A percentile compares a stretch with the other conserved stretches of the same genome.
These are phyloP conservation scores for Bryum argenteum DNA, from an alignment of 225 moss, liverwort and hornwort species.

Conservation along the genomic window DNA sequence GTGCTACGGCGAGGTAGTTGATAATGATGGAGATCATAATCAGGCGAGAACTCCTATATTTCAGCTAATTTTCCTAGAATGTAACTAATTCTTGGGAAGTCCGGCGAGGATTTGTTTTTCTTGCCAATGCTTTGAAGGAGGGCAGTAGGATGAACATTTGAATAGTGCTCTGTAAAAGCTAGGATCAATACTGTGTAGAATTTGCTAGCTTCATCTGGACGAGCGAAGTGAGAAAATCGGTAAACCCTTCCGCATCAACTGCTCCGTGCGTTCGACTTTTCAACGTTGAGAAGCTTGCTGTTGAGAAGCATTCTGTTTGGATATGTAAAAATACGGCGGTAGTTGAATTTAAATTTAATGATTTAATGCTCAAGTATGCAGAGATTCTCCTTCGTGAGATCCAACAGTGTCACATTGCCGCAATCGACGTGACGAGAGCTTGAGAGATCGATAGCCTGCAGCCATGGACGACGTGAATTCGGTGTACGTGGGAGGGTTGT, in stretches of 20 bases:
- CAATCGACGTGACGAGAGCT: constrained; percentile 16
- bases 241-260: constrained; percentile 26
- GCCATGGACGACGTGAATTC: constrained; percentile 64
- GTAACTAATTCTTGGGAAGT: constrained; percentile 33
- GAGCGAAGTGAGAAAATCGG: neutral
- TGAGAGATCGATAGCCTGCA: constrained; percentile 14
- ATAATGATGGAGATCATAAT: constrained; percentile 31
- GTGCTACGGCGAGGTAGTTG: constrained; percentile 12
- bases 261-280: too few relatives aligned
- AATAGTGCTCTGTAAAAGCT: too few relatives aligned
- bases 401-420: constrained; percentile 4
- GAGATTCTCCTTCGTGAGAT: constrained; percentile 44
- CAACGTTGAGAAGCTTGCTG: neutral
- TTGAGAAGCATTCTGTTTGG: constrained; percentile 3
- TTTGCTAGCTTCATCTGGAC: too few relatives aligned
- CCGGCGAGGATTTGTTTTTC: constrained; percentile 7
- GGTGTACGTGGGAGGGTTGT: constrained; percentile 60
- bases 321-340: constrained; percentile 9
- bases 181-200: too few relatives aligned
- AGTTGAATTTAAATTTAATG: constrained; percentile 19
- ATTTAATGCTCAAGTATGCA: constrained; percentile 38
- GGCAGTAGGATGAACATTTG: neutral
- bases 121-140: constrained; percentile 26
- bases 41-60: constrained; percentile 37
- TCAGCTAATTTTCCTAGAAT: constrained; percentile 14